Conservation (phyloP, 345 rosid genomes). For the Lepidium aucheri region DNA sequence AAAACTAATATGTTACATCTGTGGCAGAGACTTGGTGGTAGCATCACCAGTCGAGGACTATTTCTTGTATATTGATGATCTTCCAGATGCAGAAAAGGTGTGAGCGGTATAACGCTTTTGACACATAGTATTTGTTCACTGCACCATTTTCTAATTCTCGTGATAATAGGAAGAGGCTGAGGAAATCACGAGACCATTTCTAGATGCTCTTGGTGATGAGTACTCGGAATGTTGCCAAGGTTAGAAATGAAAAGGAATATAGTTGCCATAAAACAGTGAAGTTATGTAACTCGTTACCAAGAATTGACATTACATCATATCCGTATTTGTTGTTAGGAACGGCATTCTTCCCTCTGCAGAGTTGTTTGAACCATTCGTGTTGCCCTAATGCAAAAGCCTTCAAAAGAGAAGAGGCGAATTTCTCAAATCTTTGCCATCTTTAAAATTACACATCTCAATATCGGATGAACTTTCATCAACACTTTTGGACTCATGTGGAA, state of each 20-base stretch:
- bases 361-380: slow-evolving; percentile 95
- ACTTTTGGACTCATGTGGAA: background rate
- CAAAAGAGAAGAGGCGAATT: slow-evolving; percentile 85
- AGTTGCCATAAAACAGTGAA: background rate
- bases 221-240: slow-evolving; percentile 77
- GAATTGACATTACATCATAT: background rate
- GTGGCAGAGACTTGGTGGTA: slow-evolving; percentile 82
- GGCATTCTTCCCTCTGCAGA: slow-evolving; percentile 90
- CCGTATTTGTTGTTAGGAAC: slow-evolving; percentile 44
- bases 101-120: background rate
- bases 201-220: slow-evolving; percentile 79
- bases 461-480: background rate
- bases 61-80: slow-evolving; percentile 72
- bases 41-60: slow-evolving; percentile 93
- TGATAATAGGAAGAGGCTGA: slow-evolving; percentile 51
- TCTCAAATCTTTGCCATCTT: background rate
- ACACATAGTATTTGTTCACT: background rate
- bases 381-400: slow-evolving; percentile 86
- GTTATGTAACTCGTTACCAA: background rate
- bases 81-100: slow-evolving; percentile 61
- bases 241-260: slow-evolving; percentile 13
- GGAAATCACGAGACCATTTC: slow-evolving; percentile 46
- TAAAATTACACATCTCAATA: background rate
- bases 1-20: slow-evolving; percentile 27
- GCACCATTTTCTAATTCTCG: background rate